Percentiles rank a stretch among this genome's conserved stretches.
These are phyloP conservation scores for Blastocystis sp. DNA, from an alignment of 352 stramenopile species.

Conservation along the genomic window DNA sequence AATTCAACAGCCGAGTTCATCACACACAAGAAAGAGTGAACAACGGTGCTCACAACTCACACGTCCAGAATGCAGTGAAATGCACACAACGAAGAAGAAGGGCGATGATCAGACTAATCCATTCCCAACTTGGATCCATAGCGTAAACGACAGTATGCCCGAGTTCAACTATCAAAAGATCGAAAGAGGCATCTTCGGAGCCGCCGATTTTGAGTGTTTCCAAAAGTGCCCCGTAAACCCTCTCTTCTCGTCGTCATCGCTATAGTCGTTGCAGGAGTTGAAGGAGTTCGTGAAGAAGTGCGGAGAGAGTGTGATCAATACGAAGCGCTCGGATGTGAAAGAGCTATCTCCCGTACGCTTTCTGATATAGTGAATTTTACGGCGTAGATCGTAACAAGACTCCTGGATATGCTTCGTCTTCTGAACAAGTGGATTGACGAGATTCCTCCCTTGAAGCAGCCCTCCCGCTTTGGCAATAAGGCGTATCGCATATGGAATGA, in stretches of 20 bases:
- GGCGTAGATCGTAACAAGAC: constrained; percentile 3
- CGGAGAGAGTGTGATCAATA: constrained; percentile 65
- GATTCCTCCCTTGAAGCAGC: constrained; percentile 88
- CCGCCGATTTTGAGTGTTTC: constrained; percentile 61
- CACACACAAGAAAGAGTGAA: not conserved
- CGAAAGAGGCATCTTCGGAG: constrained; percentile 53
- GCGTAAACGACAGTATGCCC: not conserved
- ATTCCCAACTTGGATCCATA: no score
- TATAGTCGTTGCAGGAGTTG: constrained; percentile 48
- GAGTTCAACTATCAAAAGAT: constrained; percentile 54
- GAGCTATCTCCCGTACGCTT: constrained; percentile 54
- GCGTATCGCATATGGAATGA: constrained; percentile 88
- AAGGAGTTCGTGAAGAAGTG: constrained; percentile 72
- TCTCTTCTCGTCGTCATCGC: not conserved
- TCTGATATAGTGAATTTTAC: not conserved
- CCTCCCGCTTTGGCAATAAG: constrained; percentile 92
- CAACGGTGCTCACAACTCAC: not conserved
- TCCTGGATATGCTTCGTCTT: constrained; percentile 76
- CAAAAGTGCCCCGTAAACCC: constrained; percentile 59
- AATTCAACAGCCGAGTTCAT: not conserved
- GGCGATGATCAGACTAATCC: no score
- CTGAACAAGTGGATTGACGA: constrained; percentile 87
- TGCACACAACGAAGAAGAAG: no score
- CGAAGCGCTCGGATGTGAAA: constrained; percentile 58
- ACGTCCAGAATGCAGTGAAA: not conserved